Evolutionary conservation across 1,284 basidiomycete genomes (phyloP).

Genomic region (Meira nashicola): DNA sequence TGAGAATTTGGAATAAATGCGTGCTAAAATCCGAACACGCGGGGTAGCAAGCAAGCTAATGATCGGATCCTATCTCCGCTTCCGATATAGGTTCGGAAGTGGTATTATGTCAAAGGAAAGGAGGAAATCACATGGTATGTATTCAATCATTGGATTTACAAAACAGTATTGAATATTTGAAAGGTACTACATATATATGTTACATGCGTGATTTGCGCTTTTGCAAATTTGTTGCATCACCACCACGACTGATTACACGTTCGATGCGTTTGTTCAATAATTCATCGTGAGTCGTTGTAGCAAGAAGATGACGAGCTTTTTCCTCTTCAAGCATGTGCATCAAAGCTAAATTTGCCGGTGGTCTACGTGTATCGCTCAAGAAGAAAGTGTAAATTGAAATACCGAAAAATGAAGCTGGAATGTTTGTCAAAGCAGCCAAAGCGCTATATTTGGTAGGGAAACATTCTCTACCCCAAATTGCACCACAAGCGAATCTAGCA

Average conservation of each 20-base stretch:
- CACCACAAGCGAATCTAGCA: slow-evolving; percentile 31
- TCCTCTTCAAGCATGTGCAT: slow-evolving; percentile 28
- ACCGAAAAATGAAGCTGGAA: slow-evolving; percentile 33
- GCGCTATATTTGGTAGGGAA: slow-evolving; percentile 37
- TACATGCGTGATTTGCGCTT: too few species aligned
- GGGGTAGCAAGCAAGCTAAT: too few species aligned
- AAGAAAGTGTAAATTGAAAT: slow-evolving; percentile 40
- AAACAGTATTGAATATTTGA: too few species aligned
- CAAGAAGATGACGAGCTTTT: slow-evolving; percentile 19
- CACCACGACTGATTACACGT: slow-evolving; percentile 26
- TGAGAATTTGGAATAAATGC: too few species aligned
- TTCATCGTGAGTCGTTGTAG: slow-evolving; percentile 30
- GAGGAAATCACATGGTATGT: too few species aligned
- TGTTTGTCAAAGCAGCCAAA: slow-evolving; percentile 37
- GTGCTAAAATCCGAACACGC: too few species aligned
- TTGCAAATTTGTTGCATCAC: slow-evolving; percentile 15
- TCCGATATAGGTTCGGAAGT: too few species aligned
- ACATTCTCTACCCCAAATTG: slow-evolving; percentile 33
- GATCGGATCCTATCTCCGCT: too few species aligned
- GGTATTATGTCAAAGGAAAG: too few species aligned
- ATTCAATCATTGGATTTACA: too few species aligned
- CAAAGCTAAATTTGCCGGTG: slow-evolving; percentile 26
- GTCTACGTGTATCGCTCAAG: slow-evolving; percentile 34
- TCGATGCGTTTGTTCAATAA: slow-evolving; percentile 35
- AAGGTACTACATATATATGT: too few species aligned